Evolutionary conservation across 306 rosid species (phyloP).

Genomic region (Acacia confusa): DNA sequence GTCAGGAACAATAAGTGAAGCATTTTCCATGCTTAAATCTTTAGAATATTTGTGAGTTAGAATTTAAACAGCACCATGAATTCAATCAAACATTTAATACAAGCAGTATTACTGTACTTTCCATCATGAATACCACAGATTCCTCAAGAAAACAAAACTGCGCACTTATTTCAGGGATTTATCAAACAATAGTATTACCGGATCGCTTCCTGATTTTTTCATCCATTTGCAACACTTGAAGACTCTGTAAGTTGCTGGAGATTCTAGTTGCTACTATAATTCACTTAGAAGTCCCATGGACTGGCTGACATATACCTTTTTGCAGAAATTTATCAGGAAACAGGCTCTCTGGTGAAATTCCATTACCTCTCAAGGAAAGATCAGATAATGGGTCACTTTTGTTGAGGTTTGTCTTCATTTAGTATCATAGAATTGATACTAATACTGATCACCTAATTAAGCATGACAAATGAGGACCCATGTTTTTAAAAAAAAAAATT

Average conservation of each 20-base stretch:
- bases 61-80: background rate
- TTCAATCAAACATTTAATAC: background rate
- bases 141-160: background rate
- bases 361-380: slow-evolving; percentile 38
- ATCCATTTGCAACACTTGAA: slow-evolving; percentile 38
- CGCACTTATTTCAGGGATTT: slow-evolving; percentile 44
- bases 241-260: slow-evolving; percentile 43
- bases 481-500: background rate
- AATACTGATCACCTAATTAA: background rate
- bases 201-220: slow-evolving; percentile 42
- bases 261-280: background rate
- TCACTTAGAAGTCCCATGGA: background rate
- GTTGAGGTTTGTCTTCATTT: slow-evolving; percentile 40
- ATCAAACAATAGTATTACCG: slow-evolving; percentile 52
- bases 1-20: slow-evolving; percentile 32
- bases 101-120: background rate
- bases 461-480: background rate
- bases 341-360: slow-evolving; percentile 46
- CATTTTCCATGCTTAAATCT: slow-evolving; percentile 33
- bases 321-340: slow-evolving; percentile 45
- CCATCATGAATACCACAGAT: slow-evolving; percentile 1
- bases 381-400: slow-evolving; percentile 35
- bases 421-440: slow-evolving; percentile 2
- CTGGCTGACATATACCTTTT: background rate
- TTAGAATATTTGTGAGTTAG: slow-evolving; percentile 44